Evolutionary conservation across 129 eudicot species (phyloP).

Genomic region (Pittosporum tobira): DNA sequence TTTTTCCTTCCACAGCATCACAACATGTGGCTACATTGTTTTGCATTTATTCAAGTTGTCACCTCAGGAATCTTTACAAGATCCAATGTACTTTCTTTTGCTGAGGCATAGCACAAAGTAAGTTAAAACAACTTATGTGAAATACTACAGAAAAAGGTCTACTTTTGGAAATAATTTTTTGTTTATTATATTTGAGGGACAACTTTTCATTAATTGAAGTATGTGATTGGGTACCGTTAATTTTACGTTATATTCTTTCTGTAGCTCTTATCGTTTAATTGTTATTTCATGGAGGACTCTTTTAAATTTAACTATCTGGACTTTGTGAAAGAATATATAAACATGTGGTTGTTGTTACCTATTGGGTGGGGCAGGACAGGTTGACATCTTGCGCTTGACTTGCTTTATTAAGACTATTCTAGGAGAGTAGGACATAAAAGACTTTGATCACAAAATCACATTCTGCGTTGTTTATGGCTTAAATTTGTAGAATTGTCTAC

Average conservation of each 20-base stretch:
- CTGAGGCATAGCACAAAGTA: slow-evolving; percentile 41
- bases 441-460: not conserved
- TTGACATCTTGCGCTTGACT: no score
- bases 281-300: not conserved
- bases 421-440: no score
- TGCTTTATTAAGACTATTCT: no score
- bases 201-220: no score
- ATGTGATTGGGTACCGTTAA: not conserved
- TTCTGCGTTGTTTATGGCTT: not conserved
- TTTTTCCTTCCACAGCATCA: slow-evolving; percentile 39
- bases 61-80: slow-evolving; percentile 63
- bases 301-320: not conserved
- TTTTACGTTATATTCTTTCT: not conserved
- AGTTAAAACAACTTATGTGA: slow-evolving; percentile 11
- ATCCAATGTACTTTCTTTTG: slow-evolving; percentile 64
- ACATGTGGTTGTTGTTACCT: not conserved
- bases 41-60: slow-evolving; percentile 62
- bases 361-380: no score
- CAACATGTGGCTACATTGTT: slow-evolving; percentile 64
- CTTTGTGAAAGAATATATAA: not conserved
- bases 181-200: no score
- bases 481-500: not conserved
- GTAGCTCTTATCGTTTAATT: not conserved
- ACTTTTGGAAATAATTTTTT: no score
- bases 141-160: not conserved